These are phyloP conservation scores for Auricularia cornea DNA, from an alignment of 768 basidiomycete species.

Conservation along the genomic window DNA sequence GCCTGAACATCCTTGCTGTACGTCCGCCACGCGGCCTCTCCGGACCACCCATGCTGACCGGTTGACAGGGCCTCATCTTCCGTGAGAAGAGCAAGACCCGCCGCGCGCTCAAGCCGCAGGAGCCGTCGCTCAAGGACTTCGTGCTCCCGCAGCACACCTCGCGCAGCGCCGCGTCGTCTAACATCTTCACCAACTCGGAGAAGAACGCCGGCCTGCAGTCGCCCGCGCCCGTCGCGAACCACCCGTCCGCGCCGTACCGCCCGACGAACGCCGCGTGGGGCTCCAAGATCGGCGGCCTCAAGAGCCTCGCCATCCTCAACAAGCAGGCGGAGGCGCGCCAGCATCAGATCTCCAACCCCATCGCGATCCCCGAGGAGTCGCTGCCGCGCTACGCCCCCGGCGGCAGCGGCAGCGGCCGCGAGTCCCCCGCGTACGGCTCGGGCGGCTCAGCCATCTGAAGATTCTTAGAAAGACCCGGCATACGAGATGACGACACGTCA, in stretches of 20 bases:
- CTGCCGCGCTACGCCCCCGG: slow-evolving; percentile 48
- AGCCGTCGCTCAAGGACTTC: slow-evolving; percentile 5
- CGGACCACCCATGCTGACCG: slow-evolving; percentile 49
- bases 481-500: no score
- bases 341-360: slow-evolving; percentile 20
- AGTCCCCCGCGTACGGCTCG: background rate
- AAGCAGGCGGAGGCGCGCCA: no score
- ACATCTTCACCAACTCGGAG: slow-evolving; percentile 6
- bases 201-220: slow-evolving; percentile 6
- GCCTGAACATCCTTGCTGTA: slow-evolving; percentile 71
- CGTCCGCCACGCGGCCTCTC: slow-evolving; percentile 55
- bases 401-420: slow-evolving; percentile 19
- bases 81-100: slow-evolving; percentile 52
- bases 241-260: slow-evolving; percentile 27
- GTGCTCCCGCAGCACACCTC: slow-evolving; percentile 2
- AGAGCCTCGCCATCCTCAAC: slow-evolving; percentile 12
- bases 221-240: slow-evolving; percentile 17
- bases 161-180: slow-evolving; percentile 1
- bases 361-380: slow-evolving; percentile 54
- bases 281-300: background rate
- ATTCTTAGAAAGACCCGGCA: no score
- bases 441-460: background rate
- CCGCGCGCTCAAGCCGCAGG: slow-evolving; percentile 60
- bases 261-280: slow-evolving; percentile 12
- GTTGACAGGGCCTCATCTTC: slow-evolving; percentile 62